phyloP scores from a whole-genome alignment of 148 eudicot species.

The Vaccinium darrowii region DNA sequence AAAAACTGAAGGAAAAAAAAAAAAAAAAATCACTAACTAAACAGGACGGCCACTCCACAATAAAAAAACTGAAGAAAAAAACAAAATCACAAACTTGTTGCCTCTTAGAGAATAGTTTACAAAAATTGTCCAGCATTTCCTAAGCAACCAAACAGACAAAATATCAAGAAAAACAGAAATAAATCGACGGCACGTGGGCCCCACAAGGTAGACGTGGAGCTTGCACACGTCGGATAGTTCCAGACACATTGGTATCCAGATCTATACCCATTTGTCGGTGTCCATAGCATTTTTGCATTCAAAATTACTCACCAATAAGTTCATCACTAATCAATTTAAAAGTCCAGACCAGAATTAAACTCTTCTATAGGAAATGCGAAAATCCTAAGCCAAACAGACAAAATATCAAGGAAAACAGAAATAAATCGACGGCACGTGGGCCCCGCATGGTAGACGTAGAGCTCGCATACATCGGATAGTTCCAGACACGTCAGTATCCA shows the following conservation, averaged over 20 bases:
- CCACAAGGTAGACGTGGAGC: background rate
- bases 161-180: background rate
- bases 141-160: background rate
- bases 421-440: background rate
- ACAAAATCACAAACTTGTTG: no score
- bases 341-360: no score
- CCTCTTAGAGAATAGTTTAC: background rate
- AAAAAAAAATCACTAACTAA: background rate
- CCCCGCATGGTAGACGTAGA: background rate
- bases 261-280: background rate
- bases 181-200: background rate
- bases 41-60: background rate
- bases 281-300: background rate
- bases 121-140: background rate
- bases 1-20: background rate
- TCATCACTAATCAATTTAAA: no score
- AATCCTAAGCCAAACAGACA: no score
- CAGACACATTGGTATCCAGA: background rate
- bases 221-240: no score
- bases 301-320: no score
- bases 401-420: background rate
- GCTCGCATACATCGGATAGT: no score
- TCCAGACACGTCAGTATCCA: background rate
- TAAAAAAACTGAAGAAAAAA: no score
- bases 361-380: no score